These are phyloP conservation scores for Phanerochaete sordida DNA, from an alignment of 768 basidiomycete species.

Conservation along the genomic window DNA sequence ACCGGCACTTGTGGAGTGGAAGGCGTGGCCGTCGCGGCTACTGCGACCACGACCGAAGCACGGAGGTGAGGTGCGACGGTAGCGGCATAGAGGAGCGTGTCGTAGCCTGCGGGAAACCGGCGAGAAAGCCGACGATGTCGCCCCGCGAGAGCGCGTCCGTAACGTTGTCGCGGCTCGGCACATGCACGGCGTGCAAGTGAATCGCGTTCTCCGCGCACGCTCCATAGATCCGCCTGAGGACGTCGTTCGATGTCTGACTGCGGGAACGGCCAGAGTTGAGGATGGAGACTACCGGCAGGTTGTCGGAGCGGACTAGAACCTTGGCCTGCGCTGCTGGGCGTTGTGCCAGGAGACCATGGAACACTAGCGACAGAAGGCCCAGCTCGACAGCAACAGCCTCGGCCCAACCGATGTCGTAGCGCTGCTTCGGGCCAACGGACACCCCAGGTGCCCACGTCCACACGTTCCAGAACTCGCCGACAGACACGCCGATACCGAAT, in stretches of 20 bases:
- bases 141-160: constrained; percentile 19
- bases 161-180: constrained; percentile 25
- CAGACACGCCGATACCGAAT: constrained; percentile 32
- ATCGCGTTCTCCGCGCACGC: constrained; percentile 15
- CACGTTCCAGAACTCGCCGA: constrained; percentile 25
- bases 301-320: constrained; percentile 32
- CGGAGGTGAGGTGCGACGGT: background rate
- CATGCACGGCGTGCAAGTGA: constrained; percentile 14
- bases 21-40: too few species aligned
- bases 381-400: constrained; percentile 37
- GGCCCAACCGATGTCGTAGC: constrained; percentile 37
- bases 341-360: background rate
- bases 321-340: background rate
- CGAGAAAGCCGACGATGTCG: background rate
- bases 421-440: constrained; percentile 22
- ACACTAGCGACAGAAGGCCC: constrained; percentile 16
- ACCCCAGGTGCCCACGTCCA: constrained; percentile 30
- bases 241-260: constrained; percentile 24
- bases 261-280: constrained; percentile 28
- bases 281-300: constrained; percentile 28
- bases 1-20: too few species aligned
- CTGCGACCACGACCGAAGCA: background rate
- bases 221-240: constrained; percentile 25
- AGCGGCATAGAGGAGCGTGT: background rate
- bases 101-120: background rate